phyloP scores from a whole-genome alignment of 2,329 filamentous ascomycete species.

The Camillea tinctor region DNA sequence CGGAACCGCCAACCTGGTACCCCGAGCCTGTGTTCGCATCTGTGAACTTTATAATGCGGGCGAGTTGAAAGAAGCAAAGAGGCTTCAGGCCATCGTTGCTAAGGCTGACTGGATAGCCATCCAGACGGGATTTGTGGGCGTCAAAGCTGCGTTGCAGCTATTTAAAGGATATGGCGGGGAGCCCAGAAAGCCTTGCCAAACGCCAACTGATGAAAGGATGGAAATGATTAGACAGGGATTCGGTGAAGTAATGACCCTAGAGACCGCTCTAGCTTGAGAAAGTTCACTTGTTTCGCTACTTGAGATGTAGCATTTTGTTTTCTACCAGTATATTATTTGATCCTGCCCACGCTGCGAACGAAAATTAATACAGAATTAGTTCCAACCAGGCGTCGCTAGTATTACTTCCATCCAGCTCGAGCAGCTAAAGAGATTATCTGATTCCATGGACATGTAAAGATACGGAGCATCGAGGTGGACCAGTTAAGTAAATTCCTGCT shows the following conservation, averaged over 20 bases:
- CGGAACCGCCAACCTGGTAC: conserved; percentile 71
- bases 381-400: neutral
- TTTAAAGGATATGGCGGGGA: conserved; percentile 40
- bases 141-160: conserved; percentile 45
- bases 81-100: conserved; percentile 44
- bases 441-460: neutral
- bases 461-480: neutral
- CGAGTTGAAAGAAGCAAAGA: conserved; percentile 35
- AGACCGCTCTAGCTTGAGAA: conserved; percentile 11
- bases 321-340: neutral
- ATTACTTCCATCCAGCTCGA: neutral
- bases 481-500: neutral
- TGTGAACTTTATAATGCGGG: conserved; percentile 60
- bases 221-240: conserved; percentile 38
- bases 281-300: neutral
- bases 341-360: neutral
- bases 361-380: neutral
- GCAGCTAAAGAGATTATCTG: neutral
- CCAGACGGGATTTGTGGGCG: conserved; percentile 47
- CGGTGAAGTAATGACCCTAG: conserved; percentile 33
- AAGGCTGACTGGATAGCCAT: conserved; percentile 47
- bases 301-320: neutral
- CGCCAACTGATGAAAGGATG: conserved; percentile 34
- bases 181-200: conserved; percentile 39
- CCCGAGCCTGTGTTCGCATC: conserved; percentile 62